Conservation (phyloP, 495 filamentous ascomycete genomes). For the Jackrogersella minutella region DNA sequence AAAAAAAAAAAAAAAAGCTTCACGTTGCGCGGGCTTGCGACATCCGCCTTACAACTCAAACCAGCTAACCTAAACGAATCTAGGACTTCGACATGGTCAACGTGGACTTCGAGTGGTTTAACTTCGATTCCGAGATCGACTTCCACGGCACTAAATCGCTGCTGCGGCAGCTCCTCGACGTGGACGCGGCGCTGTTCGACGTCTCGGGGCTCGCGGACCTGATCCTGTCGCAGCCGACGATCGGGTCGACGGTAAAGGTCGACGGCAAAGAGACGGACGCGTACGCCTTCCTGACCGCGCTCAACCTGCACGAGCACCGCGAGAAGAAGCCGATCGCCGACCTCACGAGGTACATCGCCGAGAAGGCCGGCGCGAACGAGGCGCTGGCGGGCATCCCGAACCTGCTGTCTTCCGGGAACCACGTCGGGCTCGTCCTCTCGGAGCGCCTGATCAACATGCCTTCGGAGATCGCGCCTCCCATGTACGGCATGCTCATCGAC, state of each 20-base stretch:
- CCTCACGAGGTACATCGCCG: constrained; percentile 74
- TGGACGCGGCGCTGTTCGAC: constrained; percentile 83
- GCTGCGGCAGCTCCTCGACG: constrained; percentile 91
- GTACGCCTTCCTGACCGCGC: constrained; percentile 90
- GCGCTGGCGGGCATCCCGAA: constrained; percentile 61
- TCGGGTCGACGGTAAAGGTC: constrained; percentile 95
- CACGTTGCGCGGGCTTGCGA: neutral
- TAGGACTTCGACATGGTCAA: constrained; percentile 90
- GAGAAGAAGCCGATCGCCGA: constrained; percentile 73
- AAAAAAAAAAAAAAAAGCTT: neutral
- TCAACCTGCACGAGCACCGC: constrained; percentile 84
- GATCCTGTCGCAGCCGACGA: constrained; percentile 84
- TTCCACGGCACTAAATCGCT: constrained; percentile 95
- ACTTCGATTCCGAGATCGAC: constrained; percentile 87
- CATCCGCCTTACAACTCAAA: constrained; percentile 31
- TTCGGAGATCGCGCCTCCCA: constrained; percentile 86
- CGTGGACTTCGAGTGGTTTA: constrained; percentile 98
- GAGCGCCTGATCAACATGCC: constrained; percentile 97
- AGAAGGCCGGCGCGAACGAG: constrained; percentile 63
- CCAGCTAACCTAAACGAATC: constrained; percentile 29
- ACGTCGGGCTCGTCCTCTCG: constrained; percentile 83
- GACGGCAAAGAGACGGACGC: constrained; percentile 94
- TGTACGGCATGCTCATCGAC: constrained; percentile 95
- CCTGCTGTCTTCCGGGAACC: constrained; percentile 62
- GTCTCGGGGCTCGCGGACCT: constrained; percentile 86